These are phyloP conservation scores for Salix dunnii DNA, from an alignment of 345 rosid species.

Conservation along the genomic window DNA sequence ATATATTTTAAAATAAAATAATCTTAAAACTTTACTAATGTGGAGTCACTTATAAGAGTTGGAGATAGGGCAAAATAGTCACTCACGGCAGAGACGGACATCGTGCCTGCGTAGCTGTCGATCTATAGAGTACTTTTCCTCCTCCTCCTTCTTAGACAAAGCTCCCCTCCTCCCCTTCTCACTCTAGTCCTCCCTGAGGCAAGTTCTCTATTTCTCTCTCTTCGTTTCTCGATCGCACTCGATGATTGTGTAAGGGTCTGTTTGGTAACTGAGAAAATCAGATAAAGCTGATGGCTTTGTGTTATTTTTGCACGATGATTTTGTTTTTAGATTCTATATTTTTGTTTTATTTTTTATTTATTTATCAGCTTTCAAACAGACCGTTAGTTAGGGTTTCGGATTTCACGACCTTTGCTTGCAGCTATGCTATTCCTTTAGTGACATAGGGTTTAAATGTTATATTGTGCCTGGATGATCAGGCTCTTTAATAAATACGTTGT, in stretches of 20 bases:
- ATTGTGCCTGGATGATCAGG: not conserved
- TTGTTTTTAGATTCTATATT: not conserved
- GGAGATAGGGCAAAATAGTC: constrained; percentile 11
- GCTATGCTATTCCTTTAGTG: not conserved
- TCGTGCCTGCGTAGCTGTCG: constrained; percentile 6
- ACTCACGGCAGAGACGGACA: not conserved
- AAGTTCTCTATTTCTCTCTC: not conserved
- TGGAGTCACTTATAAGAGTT: too few species aligned
- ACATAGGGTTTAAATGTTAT: not conserved
- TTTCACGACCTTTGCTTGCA: not conserved
- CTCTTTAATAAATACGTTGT: not conserved
- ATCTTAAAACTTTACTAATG: too few species aligned
- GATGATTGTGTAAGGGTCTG: not conserved
- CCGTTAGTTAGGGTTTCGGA: constrained; percentile 12
- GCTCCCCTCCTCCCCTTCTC: not conserved
- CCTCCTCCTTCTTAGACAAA: not conserved
- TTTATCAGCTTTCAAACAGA: not conserved
- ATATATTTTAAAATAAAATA: too few species aligned
- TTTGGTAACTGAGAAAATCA: not conserved
- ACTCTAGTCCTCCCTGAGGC: constrained; percentile 9
- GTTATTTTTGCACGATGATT: not conserved
- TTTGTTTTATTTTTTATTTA: not conserved
- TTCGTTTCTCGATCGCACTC: not conserved
- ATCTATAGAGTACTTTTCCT: not conserved
- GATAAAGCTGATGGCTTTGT: not conserved